Evolutionary conservation across 768 basidiomycete genomes (phyloP), one percentile per base, ranked within the genome.

Genomic region (Termitomyces sp.): DNA sequence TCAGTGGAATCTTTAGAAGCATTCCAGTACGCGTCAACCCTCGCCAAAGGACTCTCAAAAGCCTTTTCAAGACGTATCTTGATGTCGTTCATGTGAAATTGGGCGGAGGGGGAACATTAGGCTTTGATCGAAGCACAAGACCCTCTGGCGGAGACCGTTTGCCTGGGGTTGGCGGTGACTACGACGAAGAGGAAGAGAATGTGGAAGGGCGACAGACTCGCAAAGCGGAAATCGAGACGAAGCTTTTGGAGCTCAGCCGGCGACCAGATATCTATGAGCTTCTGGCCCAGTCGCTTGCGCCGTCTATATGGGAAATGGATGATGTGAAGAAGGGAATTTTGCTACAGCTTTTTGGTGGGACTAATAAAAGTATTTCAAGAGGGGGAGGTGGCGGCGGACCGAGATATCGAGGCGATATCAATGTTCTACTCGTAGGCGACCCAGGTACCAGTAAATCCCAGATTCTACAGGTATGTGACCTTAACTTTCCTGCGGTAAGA

Each of bases 301-400:
- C 97, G 16, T 90, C 87, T 35, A 97, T 99, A 62, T 98, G 92
- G 87, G 91, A 93, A 70, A 89, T 98, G 91, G 95, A 98, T 26
- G 97, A 99, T 68, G 94, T 98, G 58, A 99, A 99, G 77, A 98
- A 98, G 76, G 97, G 97, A 0, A 97, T 98, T 54, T 69, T 99
- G 58, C 75, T 99, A 33, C 96, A 98, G 71, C 73, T 99, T 26
- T 98, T 99, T 71, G 97, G 97, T 3, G 97, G 97, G 0, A 98
- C 97, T 36, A 98, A 98, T 72, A 99, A 99, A 78, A 94, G 79
- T 65, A 91, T 98, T 62, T 82, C 91, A 2, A 80, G 86, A 55
- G 97, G 97, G 53, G 95, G 96, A 10, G 96, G 96, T 5, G 94
- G 88, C 2, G 96, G 96, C 2, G 97, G 97, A 1, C 96, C 97